Percentiles rank a stretch among this genome's conserved stretches.
These are phyloP conservation scores for Cadophora luteo-olivacea DNA, from an alignment of 2,329 filamentous ascomycete genomes.

Conservation along the genomic window DNA sequence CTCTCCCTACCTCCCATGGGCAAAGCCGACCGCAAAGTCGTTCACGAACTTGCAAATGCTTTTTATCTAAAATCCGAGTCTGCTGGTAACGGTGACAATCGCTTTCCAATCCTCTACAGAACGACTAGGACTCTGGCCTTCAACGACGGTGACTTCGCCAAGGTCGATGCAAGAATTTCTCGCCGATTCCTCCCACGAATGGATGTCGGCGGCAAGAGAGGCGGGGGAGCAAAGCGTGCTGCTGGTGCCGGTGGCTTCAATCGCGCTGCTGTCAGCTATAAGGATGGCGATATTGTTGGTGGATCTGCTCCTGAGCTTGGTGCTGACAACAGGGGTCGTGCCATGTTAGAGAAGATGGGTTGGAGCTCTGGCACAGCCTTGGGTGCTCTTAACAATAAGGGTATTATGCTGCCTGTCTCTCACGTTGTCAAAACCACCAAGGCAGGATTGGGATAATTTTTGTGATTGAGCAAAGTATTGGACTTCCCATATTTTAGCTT, in stretches of 20 bases:
- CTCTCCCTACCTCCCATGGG: constrained; percentile 85
- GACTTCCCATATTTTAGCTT: neutral
- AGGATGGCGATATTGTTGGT: constrained; percentile 88
- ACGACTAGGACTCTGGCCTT: constrained; percentile 70
- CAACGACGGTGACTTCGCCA: constrained; percentile 61
- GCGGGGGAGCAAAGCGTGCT: constrained; percentile 43
- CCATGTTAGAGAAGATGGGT: constrained; percentile 96
- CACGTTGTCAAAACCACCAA: constrained; percentile 89
- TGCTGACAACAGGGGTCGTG: constrained; percentile 79
- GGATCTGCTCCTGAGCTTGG: constrained; percentile 84
- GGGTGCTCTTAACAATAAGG: constrained; percentile 82
- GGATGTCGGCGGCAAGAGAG: constrained; percentile 49
- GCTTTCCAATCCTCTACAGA: constrained; percentile 80
- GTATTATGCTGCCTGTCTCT: constrained; percentile 83
- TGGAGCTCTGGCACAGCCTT: constrained; percentile 89
- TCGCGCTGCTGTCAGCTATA: constrained; percentile 62
- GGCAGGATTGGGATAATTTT: constrained; percentile 71
- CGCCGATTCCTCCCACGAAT: constrained; percentile 63
- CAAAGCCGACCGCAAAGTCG: constrained; percentile 73
- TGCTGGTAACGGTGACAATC: constrained; percentile 71
- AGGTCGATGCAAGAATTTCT: constrained; percentile 53
- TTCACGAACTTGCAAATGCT: constrained; percentile 79
- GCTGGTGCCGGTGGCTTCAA: constrained; percentile 45
- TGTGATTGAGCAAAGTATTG: neutral
- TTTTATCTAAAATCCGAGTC: constrained; percentile 87